Conservation (phyloP, 1,284 basidiomycete species). For the Cryptococcus wingfieldii region DNA sequence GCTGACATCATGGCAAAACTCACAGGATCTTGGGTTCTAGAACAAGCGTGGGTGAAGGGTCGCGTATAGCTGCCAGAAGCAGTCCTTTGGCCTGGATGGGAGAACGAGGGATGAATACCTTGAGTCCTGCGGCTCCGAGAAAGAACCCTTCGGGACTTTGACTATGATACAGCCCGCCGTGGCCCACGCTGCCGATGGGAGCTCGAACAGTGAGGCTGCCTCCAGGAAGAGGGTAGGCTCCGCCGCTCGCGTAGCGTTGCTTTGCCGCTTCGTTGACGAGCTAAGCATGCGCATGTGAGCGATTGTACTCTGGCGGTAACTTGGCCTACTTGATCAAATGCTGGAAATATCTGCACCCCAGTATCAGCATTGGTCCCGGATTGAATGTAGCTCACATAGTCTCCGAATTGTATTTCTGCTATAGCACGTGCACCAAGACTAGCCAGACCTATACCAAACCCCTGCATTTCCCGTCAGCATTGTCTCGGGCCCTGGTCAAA, state of each 20-base stretch:
- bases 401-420: conserved; percentile 73
- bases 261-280: conserved; percentile 95
- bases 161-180: conserved; percentile 89
- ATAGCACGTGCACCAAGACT: conserved; percentile 92
- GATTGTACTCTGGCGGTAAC: neutral
- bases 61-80: conserved; percentile 75
- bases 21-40: conserved; percentile 75
- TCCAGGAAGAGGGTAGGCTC: conserved; percentile 59
- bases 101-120: conserved; percentile 88
- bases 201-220: conserved; percentile 83
- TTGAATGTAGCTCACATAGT: conserved; percentile 33
- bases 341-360: conserved; percentile 67
- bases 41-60: conserved; percentile 89
- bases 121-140: conserved; percentile 81
- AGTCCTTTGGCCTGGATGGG: conserved; percentile 93
- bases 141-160: conserved; percentile 94
- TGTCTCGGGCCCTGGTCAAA: too few species aligned
- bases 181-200: conserved; percentile 85
- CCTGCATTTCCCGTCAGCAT: too few species aligned
- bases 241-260: conserved; percentile 82
- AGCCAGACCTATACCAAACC: conserved; percentile 88
- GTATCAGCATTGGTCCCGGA: neutral
- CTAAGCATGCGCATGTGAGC: conserved; percentile 48
- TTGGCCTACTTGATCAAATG: conserved; percentile 73
- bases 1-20: conserved; percentile 1